Evolutionary conservation across 2,329 filamentous ascomycete genomes (phyloP), one percentile per base, ranked within the genome.

Genomic region (Davidsoniella virescens): DNA sequence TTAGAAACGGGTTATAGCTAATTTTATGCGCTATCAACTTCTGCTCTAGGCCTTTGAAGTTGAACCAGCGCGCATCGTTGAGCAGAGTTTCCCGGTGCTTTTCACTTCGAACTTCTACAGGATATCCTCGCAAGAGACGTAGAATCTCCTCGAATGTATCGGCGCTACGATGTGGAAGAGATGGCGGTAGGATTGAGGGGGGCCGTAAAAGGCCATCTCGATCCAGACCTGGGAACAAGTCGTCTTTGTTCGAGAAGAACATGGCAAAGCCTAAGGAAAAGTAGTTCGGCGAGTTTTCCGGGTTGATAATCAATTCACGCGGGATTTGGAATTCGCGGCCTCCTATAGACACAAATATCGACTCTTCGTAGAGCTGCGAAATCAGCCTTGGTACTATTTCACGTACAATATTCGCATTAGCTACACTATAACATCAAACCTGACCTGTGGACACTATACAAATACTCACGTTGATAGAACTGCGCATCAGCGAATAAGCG

Each of bases 281-380:
- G 71, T 87, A 96, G 64, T 96, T 96, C 10, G 88, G 88, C n/a
- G 79, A 81, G 65, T 96, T 88, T 23, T 88, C 90, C 1, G 87
- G 86, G 36, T 77, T 75, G 26, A 76, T 82, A 64, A 96, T 94
- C 54, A 94, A 72, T 58, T 94, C 85, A 55, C 87, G 83, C 2
- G 88, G 84, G 56, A 96, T 88, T 61, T 87, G 83, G 65, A 96
- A 96, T 58, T 92, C 80, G 52, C 76, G 78, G 57, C 85, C 78
- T 53, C 90, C 90, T 58, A 96, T 90, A 54, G 84, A 82, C 59
- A 94, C 87, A 69, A 88, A 94, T 60, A 95, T 93, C 59, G 84
- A 84, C 55, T 87, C 86, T 57, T 90, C 85, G 64, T 90, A 93
- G 18, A 96, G 79, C 64, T 93, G 88, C 25, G 87, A 87, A 56